Conservation (phyloP, 257 asterid genomes). For the Linaria vulgaris region DNA sequence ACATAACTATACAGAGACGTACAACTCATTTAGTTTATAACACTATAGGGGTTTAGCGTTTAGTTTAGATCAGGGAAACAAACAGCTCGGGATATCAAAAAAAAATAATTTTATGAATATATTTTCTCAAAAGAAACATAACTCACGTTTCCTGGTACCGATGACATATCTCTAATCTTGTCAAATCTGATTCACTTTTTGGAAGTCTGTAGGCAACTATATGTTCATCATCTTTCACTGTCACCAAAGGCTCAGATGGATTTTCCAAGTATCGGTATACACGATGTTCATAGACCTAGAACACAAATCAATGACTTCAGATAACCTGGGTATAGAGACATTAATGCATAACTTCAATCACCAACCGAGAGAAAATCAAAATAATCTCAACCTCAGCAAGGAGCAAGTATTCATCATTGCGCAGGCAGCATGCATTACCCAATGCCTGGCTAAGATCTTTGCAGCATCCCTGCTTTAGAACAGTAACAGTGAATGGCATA, state of each 20-base stretch:
- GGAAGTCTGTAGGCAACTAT: constrained; percentile 92
- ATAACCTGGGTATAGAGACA: constrained; percentile 13
- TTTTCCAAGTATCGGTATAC: constrained; percentile 73
- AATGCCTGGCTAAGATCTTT: constrained; percentile 79
- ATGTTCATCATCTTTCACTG: constrained; percentile 84
- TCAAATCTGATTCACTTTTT: constrained; percentile 47
- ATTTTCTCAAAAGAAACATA: constrained; percentile 7
- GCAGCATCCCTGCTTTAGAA: constrained; percentile 74
- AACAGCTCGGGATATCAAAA: background rate
- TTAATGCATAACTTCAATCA: constrained; percentile 12
- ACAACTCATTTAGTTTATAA: constrained; percentile 3
- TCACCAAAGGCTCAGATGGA: constrained; percentile 65
- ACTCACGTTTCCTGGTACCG: constrained; percentile 72
- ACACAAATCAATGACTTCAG: constrained; percentile 26
- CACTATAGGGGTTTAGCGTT: too few relatives aligned
- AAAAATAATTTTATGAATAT: background rate
- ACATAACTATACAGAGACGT: background rate
- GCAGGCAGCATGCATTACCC: constrained; percentile 64
- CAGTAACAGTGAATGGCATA: constrained; percentile 81
- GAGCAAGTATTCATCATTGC: constrained; percentile 70
- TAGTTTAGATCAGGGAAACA: too few relatives aligned
- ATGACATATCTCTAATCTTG: constrained; percentile 79
- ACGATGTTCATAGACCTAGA: constrained; percentile 81
- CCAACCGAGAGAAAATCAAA: constrained; percentile 12
- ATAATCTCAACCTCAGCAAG: constrained; percentile 75